Percentiles rank a stretch among this genome's conserved stretches.
phyloP scores from a whole-genome alignment of 768 basidiomycete species.

The Clavaria fumosa region DNA sequence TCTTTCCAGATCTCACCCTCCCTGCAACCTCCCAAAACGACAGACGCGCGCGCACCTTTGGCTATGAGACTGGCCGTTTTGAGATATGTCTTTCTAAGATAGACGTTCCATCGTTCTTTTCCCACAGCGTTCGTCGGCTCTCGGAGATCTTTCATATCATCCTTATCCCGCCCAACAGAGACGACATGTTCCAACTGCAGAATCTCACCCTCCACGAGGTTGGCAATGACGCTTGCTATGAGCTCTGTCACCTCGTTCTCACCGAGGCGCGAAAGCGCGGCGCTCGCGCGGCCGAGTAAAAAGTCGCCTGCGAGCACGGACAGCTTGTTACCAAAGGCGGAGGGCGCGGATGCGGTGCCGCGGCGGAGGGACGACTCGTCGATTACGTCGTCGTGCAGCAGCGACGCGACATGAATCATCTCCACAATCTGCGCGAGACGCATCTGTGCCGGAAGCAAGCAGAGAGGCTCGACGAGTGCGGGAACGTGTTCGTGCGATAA shows the following conservation, averaged over 20 bases:
- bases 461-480: constrained; percentile 19
- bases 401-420: constrained; percentile 93
- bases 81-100: constrained; percentile 53
- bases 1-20: constrained; percentile 79
- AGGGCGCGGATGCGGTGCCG: constrained; percentile 44
- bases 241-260: constrained; percentile 86
- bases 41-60: constrained; percentile 69
- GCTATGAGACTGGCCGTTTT: constrained; percentile 88
- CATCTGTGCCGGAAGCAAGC: constrained; percentile 72
- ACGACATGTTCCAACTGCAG: no score
- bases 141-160: constrained; percentile 39
- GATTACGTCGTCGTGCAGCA: constrained; percentile 85
- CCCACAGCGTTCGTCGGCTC: constrained; percentile 19
- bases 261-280: constrained; percentile 76
- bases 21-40: constrained; percentile 66
- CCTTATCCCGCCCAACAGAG: no score
- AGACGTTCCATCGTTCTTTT: constrained; percentile 51
- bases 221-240: constrained; percentile 80
- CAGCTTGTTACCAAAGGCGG: constrained; percentile 79
- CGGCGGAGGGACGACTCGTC: constrained; percentile 52
- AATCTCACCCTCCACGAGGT: constrained; percentile 94
- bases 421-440: constrained; percentile 93
- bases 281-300: constrained; percentile 78
- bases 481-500: constrained; percentile 10
- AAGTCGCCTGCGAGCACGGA: constrained; percentile 93